Percentiles rank a stretch among this genome's conserved stretches.
phyloP scores from a whole-genome alignment of 1,284 basidiomycete genomes.

The Pisolithus thermaeus region DNA sequence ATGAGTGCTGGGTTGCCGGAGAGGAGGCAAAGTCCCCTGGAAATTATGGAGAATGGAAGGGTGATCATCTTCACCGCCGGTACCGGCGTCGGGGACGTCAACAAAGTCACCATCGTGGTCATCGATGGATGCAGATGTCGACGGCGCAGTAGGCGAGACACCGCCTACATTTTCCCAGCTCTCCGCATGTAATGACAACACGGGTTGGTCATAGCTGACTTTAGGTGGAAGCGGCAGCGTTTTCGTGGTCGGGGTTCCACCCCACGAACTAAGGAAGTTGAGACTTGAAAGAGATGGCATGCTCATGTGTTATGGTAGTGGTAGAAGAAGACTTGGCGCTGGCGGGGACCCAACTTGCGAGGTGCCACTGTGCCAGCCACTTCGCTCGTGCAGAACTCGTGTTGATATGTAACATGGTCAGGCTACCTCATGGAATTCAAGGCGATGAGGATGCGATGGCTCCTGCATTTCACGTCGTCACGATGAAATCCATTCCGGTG shows the following conservation, averaged over 20 bases:
- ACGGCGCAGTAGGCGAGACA: background rate
- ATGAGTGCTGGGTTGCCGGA: constrained; percentile 5
- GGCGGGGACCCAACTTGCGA: background rate
- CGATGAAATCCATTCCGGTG: background rate
- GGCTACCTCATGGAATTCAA: background rate
- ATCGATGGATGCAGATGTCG: background rate
- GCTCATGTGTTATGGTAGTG: background rate
- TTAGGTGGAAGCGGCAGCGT: background rate
- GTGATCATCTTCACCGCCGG: constrained; percentile 2
- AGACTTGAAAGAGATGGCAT: background rate
- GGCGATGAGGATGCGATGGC: background rate
- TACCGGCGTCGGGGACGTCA: constrained; percentile 15
- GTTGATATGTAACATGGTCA: background rate
- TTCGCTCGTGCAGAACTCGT: background rate
- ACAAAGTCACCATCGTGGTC: constrained; percentile 10
- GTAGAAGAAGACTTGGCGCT: background rate
- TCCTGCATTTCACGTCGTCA: background rate
- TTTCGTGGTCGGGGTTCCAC: background rate
- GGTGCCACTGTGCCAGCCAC: background rate
- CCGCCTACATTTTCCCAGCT: background rate
- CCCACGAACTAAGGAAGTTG: background rate
- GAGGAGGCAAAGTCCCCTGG: constrained; percentile 9
- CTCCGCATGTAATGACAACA: background rate
- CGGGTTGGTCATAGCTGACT: background rate
- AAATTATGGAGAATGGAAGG: background rate